A percentile compares a stretch with the other conserved stretches of the same genome.
phyloP scores from a whole-genome alignment of 2,329 filamentous ascomycete genomes.

The Gliomastix tumulicola region DNA sequence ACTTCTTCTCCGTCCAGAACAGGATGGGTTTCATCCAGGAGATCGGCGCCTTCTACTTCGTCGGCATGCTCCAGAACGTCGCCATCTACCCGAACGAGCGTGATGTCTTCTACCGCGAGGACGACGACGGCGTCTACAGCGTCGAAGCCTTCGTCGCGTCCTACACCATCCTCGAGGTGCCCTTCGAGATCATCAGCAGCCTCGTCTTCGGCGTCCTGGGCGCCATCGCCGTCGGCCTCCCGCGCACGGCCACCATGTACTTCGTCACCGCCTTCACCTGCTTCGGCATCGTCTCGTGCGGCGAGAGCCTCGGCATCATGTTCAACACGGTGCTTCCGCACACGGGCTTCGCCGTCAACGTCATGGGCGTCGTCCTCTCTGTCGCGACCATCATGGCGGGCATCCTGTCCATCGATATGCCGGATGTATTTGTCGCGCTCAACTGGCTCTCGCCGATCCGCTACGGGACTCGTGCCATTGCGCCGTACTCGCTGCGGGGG shows the following conservation, averaged over 20 bases:
- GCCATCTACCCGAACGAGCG: constrained; percentile 66
- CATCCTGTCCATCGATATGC: constrained; percentile 64
- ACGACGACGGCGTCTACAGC: constrained; percentile 66
- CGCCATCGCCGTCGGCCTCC: constrained; percentile 58
- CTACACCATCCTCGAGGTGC: constrained; percentile 64
- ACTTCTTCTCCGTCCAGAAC: constrained; percentile 66
- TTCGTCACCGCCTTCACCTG: constrained; percentile 62
- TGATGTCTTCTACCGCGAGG: constrained; percentile 71
- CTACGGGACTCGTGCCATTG: constrained; percentile 61
- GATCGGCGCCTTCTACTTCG: constrained; percentile 64
- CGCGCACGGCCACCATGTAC: constrained; percentile 56
- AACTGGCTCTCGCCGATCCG: constrained; percentile 69
- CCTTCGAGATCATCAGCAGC: constrained; percentile 61
- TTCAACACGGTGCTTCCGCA: constrained; percentile 72
- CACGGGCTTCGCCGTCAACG: constrained; percentile 69
- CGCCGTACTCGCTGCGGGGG: constrained; percentile 54
- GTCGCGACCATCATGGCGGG: constrained; percentile 67
- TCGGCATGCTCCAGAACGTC: constrained; percentile 75
- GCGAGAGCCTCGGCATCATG: constrained; percentile 70
- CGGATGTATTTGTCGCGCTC: constrained; percentile 55
- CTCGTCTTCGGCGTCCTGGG: constrained; percentile 60
- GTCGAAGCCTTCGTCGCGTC: constrained; percentile 64
- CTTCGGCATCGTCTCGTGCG: constrained; percentile 68
- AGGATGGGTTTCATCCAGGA: constrained; percentile 69
- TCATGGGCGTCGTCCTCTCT: constrained; percentile 62